phyloP scores from a whole-genome alignment of 371 early-diverging fungal genomes.

The Mortierella sp. region DNA sequence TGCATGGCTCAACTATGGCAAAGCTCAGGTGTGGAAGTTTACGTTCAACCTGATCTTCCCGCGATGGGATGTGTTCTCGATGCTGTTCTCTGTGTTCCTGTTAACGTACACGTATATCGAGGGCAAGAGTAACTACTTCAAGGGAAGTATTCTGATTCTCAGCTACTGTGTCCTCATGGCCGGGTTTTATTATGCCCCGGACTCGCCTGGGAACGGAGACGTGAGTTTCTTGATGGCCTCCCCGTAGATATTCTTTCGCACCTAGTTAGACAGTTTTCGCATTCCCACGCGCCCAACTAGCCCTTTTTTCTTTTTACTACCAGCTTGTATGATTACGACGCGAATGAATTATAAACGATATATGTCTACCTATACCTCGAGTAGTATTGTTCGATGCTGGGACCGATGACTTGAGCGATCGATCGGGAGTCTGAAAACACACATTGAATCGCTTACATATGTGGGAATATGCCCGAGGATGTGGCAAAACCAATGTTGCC shows the following conservation, averaged over 20 bases:
- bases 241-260: background rate
- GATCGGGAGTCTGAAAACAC: background rate
- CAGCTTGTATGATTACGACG: background rate
- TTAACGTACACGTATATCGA: constrained; percentile 92
- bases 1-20: constrained; percentile 74
- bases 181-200: constrained; percentile 84
- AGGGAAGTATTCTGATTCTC: constrained; percentile 91
- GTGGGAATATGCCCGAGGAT: too few species aligned
- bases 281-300: background rate
- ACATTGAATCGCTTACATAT: too few species aligned
- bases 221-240: constrained; percentile 26
- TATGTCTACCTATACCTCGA: too few species aligned
- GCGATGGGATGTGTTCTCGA: constrained; percentile 89
- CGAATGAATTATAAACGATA: constrained; percentile 7
- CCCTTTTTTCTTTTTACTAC: background rate
- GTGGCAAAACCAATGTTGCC: too few species aligned
- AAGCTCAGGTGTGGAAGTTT: constrained; percentile 41
- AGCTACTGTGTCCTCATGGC: constrained; percentile 88
- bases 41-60: constrained; percentile 92
- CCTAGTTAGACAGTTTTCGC: background rate
- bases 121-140: constrained; percentile 96
- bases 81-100: constrained; percentile 91
- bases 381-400: too few species aligned
- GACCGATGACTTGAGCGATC: background rate
- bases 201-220: constrained; percentile 50